Evolutionary conservation across 192 early-diverging fungal genomes (phyloP).

Genomic region (Coemansia sp.): DNA sequence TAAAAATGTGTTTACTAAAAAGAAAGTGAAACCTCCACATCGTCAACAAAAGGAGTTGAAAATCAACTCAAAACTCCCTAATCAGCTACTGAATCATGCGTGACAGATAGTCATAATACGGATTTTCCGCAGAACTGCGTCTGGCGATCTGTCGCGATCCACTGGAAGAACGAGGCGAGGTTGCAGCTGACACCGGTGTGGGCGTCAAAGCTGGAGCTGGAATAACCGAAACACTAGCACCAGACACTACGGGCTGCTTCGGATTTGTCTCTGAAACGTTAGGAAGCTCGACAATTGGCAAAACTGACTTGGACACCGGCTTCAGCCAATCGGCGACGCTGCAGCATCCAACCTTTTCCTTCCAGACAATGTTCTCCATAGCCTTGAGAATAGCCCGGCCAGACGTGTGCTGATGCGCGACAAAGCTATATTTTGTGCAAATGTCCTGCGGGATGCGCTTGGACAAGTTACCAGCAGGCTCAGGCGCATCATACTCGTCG

Average conservation of each 20-base stretch:
- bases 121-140: too few species aligned
- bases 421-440: neutral
- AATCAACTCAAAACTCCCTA: too few species aligned
- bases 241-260: neutral
- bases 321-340: neutral
- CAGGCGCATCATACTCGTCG: slow-evolving; percentile 5
- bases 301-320: neutral
- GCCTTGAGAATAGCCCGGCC: neutral
- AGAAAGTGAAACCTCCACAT: too few species aligned
- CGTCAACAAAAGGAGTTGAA: too few species aligned
- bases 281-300: neutral
- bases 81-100: too few species aligned
- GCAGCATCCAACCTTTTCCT: neutral
- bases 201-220: too few species aligned
- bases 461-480: slow-evolving; percentile 1
- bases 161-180: too few species aligned
- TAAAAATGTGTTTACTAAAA: too few species aligned
- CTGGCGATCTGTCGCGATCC: too few species aligned
- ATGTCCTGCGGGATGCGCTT: neutral
- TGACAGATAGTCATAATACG: too few species aligned
- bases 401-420: neutral
- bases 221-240: neutral
- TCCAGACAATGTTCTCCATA: slow-evolving; percentile 1
- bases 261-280: neutral
- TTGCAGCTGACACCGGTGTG: too few species aligned